phyloP scores from a whole-genome alignment of 2,329 filamentous ascomycete species.

The Cercospora sp. region DNA sequence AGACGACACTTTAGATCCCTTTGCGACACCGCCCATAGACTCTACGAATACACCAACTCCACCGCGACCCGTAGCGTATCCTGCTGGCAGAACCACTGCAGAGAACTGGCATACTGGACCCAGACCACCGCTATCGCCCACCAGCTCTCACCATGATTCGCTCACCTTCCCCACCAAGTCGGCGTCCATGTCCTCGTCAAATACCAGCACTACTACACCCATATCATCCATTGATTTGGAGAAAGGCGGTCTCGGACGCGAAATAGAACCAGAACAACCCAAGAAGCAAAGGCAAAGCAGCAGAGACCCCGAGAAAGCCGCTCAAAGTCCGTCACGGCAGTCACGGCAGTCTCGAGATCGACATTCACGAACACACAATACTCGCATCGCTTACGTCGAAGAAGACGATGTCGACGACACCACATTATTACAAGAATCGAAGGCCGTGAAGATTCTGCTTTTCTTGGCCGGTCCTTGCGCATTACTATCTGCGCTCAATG shows the following conservation, averaged over 20 bases:
- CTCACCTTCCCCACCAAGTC: constrained; percentile 27
- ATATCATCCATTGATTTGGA: constrained; percentile 35
- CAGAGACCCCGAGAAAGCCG: constrained; percentile 32
- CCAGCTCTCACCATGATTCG: constrained; percentile 19
- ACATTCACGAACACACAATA: constrained; percentile 6
- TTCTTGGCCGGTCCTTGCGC: constrained; percentile 57
- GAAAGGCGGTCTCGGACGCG: constrained; percentile 27
- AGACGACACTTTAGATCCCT: neutral
- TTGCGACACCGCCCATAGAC: neutral
- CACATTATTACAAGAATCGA: constrained; percentile 44
- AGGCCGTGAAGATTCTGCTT: constrained; percentile 50
- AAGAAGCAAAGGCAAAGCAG: constrained; percentile 17
- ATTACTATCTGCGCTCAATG: constrained; percentile 55
- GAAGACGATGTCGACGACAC: constrained; percentile 41
- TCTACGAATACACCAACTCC: constrained; percentile 13
- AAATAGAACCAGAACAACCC: constrained; percentile 17
- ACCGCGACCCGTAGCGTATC: constrained; percentile 26
- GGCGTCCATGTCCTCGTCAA: constrained; percentile 35
- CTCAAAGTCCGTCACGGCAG: constrained; percentile 17
- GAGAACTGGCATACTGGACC: neutral
- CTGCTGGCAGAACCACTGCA: neutral
- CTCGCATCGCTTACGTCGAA: constrained; percentile 29
- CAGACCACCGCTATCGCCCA: constrained; percentile 13
- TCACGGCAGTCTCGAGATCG: constrained; percentile 17
- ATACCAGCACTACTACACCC: constrained; percentile 23